phyloP scores from a whole-genome alignment of 306 rosid genomes.

The Pueraria montana region DNA sequence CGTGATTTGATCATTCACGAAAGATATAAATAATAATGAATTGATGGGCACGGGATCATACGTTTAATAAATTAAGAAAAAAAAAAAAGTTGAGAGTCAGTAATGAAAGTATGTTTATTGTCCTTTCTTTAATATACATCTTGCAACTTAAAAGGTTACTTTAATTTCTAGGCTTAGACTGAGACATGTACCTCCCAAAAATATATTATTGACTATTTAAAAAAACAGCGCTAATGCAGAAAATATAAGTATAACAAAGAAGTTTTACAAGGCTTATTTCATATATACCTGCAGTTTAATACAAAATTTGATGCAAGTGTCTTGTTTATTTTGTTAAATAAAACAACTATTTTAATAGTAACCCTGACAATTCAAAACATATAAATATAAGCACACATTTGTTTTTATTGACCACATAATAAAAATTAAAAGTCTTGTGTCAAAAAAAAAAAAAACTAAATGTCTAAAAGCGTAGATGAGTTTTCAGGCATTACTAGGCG shows the following conservation, averaged over 20 bases:
- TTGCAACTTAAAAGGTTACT: neutral
- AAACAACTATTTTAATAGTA: neutral
- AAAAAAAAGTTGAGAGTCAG: neutral
- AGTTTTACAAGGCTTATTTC: too few species aligned
- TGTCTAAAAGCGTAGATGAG: neutral
- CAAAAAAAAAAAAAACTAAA: too few species aligned
- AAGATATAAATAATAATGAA: neutral
- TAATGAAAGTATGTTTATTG: neutral
- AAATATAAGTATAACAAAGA: too few species aligned
- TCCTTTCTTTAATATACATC: neutral
- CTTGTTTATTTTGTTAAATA: neutral
- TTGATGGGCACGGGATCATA: neutral
- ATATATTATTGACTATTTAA: neutral
- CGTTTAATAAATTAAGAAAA: neutral
- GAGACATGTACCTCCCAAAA: neutral
- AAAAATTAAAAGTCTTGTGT: neutral
- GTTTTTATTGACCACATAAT: neutral
- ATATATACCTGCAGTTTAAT: too few species aligned
- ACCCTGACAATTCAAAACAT: neutral
- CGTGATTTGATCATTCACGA: neutral
- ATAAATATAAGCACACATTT: neutral
- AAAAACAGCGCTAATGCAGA: too few species aligned
- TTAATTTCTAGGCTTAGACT: neutral
- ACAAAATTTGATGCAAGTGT: neutral
- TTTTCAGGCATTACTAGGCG: neutral